Evolutionary conservation across 1,284 basidiomycete genomes (phyloP).

Genomic region (Heliocybe sulcata): DNA sequence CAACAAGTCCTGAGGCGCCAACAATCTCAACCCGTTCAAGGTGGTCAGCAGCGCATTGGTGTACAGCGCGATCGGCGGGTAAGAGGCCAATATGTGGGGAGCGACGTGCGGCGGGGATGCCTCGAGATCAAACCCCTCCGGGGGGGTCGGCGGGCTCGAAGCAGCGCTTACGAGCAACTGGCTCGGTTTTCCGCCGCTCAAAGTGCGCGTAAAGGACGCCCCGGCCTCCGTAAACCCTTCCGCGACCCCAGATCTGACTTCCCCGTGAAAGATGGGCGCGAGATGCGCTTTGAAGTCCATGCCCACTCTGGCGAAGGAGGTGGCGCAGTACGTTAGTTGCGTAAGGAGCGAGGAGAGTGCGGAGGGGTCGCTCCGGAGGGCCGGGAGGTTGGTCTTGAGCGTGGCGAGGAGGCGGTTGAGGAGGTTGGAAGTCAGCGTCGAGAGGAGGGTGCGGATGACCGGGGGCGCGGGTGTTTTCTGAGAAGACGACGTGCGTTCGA

Average conservation of each 20-base stretch:
- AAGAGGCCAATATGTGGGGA: slow-evolving; percentile 62
- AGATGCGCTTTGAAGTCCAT: slow-evolving; percentile 73
- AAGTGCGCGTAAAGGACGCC: slow-evolving; percentile 3
- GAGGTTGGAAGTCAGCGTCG: slow-evolving; percentile 43
- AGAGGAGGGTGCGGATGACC: slow-evolving; percentile 40
- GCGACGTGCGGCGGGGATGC: slow-evolving; percentile 42
- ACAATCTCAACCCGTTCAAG: slow-evolving; percentile 76
- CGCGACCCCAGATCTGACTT: slow-evolving; percentile 39
- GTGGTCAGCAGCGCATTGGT: slow-evolving; percentile 71
- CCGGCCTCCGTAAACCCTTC: slow-evolving; percentile 29
- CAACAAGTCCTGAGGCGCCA: slow-evolving; percentile 62
- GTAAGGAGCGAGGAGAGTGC: slow-evolving; percentile 81
- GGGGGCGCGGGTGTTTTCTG: slow-evolving; percentile 21
- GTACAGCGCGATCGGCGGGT: slow-evolving; percentile 71
- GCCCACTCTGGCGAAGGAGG: slow-evolving; percentile 89
- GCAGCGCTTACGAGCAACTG: slow-evolving; percentile 12
- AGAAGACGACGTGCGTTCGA: slow-evolving; percentile 33
- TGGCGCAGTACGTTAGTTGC: slow-evolving; percentile 87
- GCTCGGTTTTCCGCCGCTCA: neutral
- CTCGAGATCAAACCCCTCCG: slow-evolving; percentile 15
- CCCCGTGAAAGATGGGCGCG: slow-evolving; percentile 54
- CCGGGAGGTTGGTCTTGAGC: slow-evolving; percentile 40
- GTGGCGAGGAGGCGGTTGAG: slow-evolving; percentile 54
- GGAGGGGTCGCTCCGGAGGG: slow-evolving; percentile 49
- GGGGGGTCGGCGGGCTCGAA: slow-evolving; percentile 18